Percentiles rank a stretch among this genome's conserved stretches.
These are phyloP conservation scores for Petrea volubilis DNA, from an alignment of 257 asterid species.

Conservation along the genomic window DNA sequence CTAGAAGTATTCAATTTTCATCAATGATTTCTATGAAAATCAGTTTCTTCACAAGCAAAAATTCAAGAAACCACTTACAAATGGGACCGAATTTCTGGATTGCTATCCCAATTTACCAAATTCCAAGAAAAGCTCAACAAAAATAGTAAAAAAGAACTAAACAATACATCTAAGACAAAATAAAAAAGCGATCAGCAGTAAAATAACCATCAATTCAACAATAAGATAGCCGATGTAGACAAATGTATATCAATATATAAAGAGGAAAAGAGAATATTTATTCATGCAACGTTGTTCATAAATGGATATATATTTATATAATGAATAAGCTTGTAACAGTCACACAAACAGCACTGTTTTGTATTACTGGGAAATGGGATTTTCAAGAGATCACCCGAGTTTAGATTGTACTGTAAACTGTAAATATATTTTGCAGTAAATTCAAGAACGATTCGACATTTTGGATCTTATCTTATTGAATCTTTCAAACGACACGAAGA, in stretches of 20 bases:
- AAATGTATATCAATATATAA: not conserved
- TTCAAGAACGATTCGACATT: too few relatives aligned
- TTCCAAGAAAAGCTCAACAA: not conserved
- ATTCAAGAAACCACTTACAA: slow-evolving; percentile 19
- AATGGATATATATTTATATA: slow-evolving; percentile 8
- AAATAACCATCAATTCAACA: not conserved
- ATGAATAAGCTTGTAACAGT: not conserved
- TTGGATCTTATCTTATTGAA: too few relatives aligned
- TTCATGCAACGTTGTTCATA: slow-evolving; percentile 40
- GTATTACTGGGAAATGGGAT: too few relatives aligned
- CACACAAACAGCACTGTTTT: too few relatives aligned
- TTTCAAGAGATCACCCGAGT: too few relatives aligned
- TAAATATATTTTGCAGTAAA: too few relatives aligned
- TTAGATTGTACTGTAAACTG: too few relatives aligned
- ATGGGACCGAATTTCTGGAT: not conserved
- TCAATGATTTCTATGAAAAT: slow-evolving; percentile 19
- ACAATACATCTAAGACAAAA: not conserved
- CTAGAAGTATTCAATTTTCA: slow-evolving; percentile 15
- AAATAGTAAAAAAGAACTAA: not conserved
- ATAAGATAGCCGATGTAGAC: not conserved
- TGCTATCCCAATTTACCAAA: slow-evolving; percentile 9
- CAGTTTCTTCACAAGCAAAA: slow-evolving; percentile 20
- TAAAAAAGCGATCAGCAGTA: not conserved
- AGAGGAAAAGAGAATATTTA: slow-evolving; percentile 16
- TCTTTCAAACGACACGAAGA: too few relatives aligned